Conservation (phyloP, 2,329 filamentous ascomycete genomes). For the Colletotrichum limetticola region DNA sequence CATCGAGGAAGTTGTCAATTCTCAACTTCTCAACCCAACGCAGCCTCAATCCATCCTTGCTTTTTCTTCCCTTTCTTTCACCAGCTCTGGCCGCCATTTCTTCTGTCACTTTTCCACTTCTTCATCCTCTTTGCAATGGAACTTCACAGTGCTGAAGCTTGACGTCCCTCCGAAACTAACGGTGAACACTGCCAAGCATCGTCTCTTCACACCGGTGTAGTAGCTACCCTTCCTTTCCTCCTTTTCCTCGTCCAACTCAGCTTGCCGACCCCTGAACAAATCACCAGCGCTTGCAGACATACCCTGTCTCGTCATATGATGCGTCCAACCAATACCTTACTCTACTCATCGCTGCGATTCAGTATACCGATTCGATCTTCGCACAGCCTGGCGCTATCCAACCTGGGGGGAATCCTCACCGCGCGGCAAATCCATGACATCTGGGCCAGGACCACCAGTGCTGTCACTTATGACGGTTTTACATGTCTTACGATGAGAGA, state of each 20-base stretch:
- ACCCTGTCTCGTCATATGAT: background rate
- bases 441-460: background rate
- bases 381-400: background rate
- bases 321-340: background rate
- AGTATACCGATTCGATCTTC: background rate
- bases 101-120: background rate
- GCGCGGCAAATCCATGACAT: constrained; percentile 2
- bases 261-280: background rate
- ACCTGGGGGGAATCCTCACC: background rate
- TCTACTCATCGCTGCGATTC: background rate
- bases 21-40: constrained; percentile 27
- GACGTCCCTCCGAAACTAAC: constrained; percentile 26
- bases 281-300: background rate
- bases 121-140: background rate
- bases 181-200: constrained; percentile 24
- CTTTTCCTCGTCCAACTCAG: background rate
- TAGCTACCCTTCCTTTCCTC: background rate
- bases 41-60: constrained; percentile 21
- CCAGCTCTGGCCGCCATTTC: background rate
- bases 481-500: constrained; percentile 19
- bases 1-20: constrained; percentile 22
- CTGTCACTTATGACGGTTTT: constrained; percentile 25
- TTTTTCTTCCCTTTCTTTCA: constrained; percentile 9
- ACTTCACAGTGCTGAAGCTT: background rate
- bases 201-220: constrained; percentile 13